Evolutionary conservation across 2,329 filamentous ascomycete species (phyloP).

Genomic region (Fusarium gaditjirri): DNA sequence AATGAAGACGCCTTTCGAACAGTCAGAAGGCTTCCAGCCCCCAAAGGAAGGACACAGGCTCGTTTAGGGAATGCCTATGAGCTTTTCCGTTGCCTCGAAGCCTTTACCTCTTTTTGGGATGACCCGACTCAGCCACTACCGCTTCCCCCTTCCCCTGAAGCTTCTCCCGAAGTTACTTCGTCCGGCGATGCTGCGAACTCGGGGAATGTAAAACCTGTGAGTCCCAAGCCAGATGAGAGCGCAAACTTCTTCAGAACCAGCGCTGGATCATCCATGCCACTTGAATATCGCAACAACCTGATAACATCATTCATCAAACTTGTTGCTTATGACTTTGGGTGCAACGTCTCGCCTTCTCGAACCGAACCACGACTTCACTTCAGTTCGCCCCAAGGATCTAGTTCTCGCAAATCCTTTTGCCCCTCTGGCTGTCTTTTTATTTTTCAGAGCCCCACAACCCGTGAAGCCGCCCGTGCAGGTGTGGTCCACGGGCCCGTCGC

Average conservation of each 20-base stretch:
- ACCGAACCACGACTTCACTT: conserved; percentile 69
- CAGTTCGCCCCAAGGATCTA: conserved; percentile 50
- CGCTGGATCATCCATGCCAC: conserved; percentile 65
- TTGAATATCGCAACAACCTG: conserved; percentile 67
- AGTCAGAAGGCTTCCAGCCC: conserved; percentile 66
- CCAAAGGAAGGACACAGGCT: conserved; percentile 62
- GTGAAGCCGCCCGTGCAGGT: conserved; percentile 68
- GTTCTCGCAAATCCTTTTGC: conserved; percentile 63
- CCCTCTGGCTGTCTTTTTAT: conserved; percentile 69
- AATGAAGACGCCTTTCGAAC: conserved; percentile 71
- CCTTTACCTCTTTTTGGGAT: conserved; percentile 69
- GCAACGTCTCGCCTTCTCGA: conserved; percentile 66
- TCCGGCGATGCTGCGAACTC: conserved; percentile 10
- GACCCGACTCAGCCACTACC: conserved; percentile 60
- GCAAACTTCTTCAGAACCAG: conserved; percentile 53
- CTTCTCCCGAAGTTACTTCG: conserved; percentile 37
- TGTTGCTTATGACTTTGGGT: conserved; percentile 73
- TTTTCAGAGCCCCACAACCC: conserved; percentile 68
- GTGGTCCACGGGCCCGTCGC: conserved; percentile 71
- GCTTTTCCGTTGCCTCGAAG: conserved; percentile 72
- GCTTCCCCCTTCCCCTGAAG: conserved; percentile 50
- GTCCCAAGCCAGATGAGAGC: conserved; percentile 19
- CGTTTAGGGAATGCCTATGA: conserved; percentile 73
- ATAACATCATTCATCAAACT: conserved; percentile 70
- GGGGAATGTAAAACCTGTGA: conserved; percentile 20